These are phyloP conservation scores for Pulveroboletus sp. DNA, from an alignment of 768 basidiomycete genomes.

Conservation along the genomic window DNA sequence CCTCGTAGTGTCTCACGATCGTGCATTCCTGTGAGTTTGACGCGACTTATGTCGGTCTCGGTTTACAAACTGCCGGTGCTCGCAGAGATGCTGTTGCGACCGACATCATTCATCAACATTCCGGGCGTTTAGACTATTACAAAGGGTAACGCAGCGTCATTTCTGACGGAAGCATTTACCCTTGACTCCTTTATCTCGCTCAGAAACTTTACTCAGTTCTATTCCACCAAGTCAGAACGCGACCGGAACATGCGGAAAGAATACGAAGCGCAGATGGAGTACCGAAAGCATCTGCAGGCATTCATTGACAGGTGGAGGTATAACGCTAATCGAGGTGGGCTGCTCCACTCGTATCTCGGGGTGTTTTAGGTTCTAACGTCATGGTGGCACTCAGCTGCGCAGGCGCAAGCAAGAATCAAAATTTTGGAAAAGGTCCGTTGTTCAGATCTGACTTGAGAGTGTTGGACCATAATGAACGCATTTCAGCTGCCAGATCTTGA, in stretches of 20 bases:
- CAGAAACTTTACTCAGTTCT: conserved; percentile 97
- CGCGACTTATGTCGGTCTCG: neutral
- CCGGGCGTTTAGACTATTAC: conserved; percentile 90
- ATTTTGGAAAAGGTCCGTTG: conserved; percentile 64
- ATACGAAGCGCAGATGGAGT: conserved; percentile 94
- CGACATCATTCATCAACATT: conserved; percentile 97
- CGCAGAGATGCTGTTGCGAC: conserved; percentile 89
- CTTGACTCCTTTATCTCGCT: neutral
- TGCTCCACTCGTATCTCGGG: neutral
- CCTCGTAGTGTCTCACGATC: conserved; percentile 97
- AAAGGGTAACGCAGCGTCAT: conserved; percentile 59
- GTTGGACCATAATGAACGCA: neutral
- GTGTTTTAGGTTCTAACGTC: neutral
- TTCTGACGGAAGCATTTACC: neutral
- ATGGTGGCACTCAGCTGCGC: conserved; percentile 54
- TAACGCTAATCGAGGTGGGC: conserved; percentile 83
- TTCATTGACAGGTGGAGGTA: conserved; percentile 99
- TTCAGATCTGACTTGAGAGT: neutral
- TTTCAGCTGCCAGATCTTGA: conserved; percentile 82
- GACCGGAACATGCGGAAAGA: conserved; percentile 88
- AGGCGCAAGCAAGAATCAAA: conserved; percentile 79
- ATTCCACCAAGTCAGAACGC: conserved; percentile 95
- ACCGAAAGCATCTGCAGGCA: conserved; percentile 91
- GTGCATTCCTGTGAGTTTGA: conserved; percentile 76
- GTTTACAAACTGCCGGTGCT: neutral